Evolutionary conservation across 768 basidiomycete genomes (phyloP), one percentile per base, ranked within the genome.

Genomic region (Cystofilobasidium macerans): DNA sequence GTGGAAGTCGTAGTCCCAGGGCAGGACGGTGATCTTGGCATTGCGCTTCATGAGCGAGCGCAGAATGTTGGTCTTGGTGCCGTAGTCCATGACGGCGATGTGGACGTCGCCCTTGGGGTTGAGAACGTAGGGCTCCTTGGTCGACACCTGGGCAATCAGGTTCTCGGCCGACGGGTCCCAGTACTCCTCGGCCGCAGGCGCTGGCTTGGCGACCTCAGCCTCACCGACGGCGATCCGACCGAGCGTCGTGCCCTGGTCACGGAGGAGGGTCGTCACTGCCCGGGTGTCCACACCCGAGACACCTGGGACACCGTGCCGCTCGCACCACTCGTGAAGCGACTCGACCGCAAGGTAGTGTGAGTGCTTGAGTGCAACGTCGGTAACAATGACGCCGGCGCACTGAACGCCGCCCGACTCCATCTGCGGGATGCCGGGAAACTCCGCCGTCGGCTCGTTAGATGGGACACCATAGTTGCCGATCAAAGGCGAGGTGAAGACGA

Each of bases 381-480:
- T 86, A 20, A 99, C 94, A 61, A 98, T 84, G 61, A 99, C 83
- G 24, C 85, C 95, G 35, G 88, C 82, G 77, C 93, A 97, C 74
- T 98, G 91, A 43, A 99, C 86, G 68, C 83, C 82, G 69, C 85
- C 78, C 0, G 90, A 93, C 76, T 99, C 95, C 71, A 98, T 85
- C 59, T 88, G 78, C 2, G 75, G 75, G 74, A 95, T 82, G 43
- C 81, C 77, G 7, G 88, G 85, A 1, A 86, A 80, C 20, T 79
- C 80, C 20, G 70, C n/a, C 35, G 71, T 69, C n/a, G 75, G 70
- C 45, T 69, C 62, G 77, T 99, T 98, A 38, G 74, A 72, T 8
- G 95, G 95, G 12, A 99, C 91, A 62, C 95, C 95, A 73, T 99
- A 99, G 77, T 99, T 99, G 45, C 95, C 95, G 70, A 99, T 95